Evolutionary conservation across 306 rosid species (phyloP).

Genomic region (Prunus kanzakura): DNA sequence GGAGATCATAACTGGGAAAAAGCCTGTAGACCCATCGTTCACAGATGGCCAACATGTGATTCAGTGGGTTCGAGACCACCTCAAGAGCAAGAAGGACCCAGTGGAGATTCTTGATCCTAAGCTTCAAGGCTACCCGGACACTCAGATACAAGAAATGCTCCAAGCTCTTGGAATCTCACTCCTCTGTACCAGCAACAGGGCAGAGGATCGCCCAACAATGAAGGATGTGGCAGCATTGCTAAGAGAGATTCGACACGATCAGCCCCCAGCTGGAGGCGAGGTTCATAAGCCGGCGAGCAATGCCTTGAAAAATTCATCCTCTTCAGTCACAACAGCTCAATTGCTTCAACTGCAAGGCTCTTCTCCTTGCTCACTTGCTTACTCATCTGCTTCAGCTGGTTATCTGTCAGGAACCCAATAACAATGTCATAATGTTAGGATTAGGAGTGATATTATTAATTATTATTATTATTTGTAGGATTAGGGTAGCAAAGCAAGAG

Average conservation of each 20-base stretch:
- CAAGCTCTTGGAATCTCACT: conserved; percentile 79
- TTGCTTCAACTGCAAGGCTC: conserved; percentile 55
- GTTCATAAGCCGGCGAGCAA: conserved; percentile 38
- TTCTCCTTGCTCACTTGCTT: conserved; percentile 61
- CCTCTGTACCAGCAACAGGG: conserved; percentile 68
- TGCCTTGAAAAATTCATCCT: conserved; percentile 36
- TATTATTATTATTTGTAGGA: conserved; percentile 15
- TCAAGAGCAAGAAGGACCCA: conserved; percentile 73
- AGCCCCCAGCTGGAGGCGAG: conserved; percentile 35
- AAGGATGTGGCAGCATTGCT: conserved; percentile 85
- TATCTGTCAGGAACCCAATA: conserved; percentile 41
- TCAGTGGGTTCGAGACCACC: conserved; percentile 75
- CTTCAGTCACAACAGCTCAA: conserved; percentile 56
- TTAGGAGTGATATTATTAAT: conserved; percentile 13
- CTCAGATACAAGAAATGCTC: conserved; percentile 76
- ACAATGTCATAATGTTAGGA: not conserved
- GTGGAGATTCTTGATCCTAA: conserved; percentile 64
- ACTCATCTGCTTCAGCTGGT: conserved; percentile 53
- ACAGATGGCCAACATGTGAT: conserved; percentile 70
- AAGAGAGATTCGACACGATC: conserved; percentile 62
- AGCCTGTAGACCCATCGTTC: conserved; percentile 73
- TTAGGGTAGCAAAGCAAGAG: conserved; percentile 6
- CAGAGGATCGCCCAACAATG: conserved; percentile 87
- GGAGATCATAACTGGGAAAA: conserved; percentile 82
- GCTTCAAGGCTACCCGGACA: conserved; percentile 70